Evolutionary conservation across 352 stramenopile genomes (phyloP), one percentile per base, ranked within the genome.

Genomic region (Phytophthora sp.): DNA sequence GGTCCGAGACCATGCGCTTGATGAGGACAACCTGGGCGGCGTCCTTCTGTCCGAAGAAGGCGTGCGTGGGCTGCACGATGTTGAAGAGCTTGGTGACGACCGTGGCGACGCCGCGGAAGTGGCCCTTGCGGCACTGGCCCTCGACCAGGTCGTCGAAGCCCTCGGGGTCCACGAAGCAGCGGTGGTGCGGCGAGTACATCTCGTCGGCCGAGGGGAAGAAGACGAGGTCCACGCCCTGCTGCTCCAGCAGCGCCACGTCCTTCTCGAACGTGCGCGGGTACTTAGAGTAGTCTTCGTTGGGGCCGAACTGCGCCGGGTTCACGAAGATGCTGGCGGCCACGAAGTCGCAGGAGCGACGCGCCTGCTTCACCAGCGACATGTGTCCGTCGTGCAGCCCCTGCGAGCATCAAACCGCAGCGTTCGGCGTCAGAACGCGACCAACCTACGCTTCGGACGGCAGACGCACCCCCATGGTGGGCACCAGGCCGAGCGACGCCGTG

Each of bases 1-100:
- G 82, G 75, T 99, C 97, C 23, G 95, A 75, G 26, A 99, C 95
- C 31, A 99, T 90, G 18, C 96, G 82, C 63, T 96, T 88, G 62
- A 99, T 97, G 5, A 99, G 77, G 62, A 98, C 91, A 51, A 95
- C 98, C 74, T 99, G 98, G 4, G 97, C 92, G 4, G 96, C 97
- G 77, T 99, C 98, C 72, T 99, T 99, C 72, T 99, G 97, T 13
- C 98, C 98, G 78, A 99, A 99, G 75, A 98, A 99, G 15, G 96
- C 96, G 66, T 97, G 88, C 13, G 90, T 97, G 10, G 97, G 97
- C 58, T 92, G 79, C 39, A 99, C 95, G 61, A 99, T 97, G 80
- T 99, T 99, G 72, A 99, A 98, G 15, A 99, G 82, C 82, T 99
- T 99, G 41, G 95, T 96, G 3, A 99, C 97, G 54, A 99, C 88